Evolutionary conservation across 2,329 filamentous ascomycete species (phyloP).

Genomic region (Aspergillus spinulosporus): DNA sequence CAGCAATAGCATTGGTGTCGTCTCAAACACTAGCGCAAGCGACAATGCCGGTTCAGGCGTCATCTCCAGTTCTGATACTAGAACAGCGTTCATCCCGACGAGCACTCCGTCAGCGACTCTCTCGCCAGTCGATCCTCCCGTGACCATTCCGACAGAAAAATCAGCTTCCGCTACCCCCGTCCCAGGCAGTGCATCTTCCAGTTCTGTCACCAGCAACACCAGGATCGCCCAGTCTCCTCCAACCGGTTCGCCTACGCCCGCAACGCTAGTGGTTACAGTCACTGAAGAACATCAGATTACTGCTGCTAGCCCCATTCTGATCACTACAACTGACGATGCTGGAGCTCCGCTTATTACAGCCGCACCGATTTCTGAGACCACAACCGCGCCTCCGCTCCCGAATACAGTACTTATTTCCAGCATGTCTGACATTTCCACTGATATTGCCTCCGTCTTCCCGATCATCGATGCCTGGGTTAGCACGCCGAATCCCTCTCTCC

Average conservation of each 20-base stretch:
- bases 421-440: slow-evolving; percentile 1
- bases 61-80: neutral
- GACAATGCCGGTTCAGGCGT: neutral
- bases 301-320: neutral
- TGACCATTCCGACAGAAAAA: no score
- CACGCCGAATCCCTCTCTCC: neutral
- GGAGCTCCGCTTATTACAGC: neutral
- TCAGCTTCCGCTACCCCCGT: neutral
- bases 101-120: neutral
- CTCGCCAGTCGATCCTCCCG: neutral
- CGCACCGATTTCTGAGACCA: neutral
- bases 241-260: neutral
- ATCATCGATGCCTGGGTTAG: neutral
- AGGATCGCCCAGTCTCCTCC: neutral
- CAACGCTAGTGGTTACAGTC: neutral
- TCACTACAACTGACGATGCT: neutral
- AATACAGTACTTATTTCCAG: neutral
- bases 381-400: neutral
- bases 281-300: neutral
- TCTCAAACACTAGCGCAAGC: no score
- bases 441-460: neutral
- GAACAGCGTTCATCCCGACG: neutral
- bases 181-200: neutral
- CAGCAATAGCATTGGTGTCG: neutral
- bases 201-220: neutral